phyloP scores from a whole-genome alignment of 177 flowering plant species.

The Vitis hybrid region DNA sequence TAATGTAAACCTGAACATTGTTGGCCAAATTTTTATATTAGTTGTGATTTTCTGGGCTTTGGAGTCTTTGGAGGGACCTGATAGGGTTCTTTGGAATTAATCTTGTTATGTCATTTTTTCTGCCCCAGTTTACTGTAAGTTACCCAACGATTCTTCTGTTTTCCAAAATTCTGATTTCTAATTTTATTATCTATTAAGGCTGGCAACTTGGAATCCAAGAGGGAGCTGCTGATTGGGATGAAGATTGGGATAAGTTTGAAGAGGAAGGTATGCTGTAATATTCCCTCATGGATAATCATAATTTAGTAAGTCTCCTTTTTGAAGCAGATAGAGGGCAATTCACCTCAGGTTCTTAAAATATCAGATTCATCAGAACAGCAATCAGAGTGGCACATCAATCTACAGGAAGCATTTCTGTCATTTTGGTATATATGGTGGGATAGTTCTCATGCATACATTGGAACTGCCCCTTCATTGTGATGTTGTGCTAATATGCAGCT shows the following conservation, averaged over 20 bases:
- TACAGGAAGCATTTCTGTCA: background rate
- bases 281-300: background rate
- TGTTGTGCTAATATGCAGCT: background rate
- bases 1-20: no score
- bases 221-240: conserved; percentile 94
- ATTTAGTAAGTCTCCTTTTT: background rate
- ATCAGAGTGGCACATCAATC: background rate
- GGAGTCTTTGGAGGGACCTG: no score
- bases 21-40: no score
- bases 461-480: background rate
- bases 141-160: background rate
- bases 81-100: no score
- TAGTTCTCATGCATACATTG: background rate
- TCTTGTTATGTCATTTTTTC: no score
- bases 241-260: conserved; percentile 96
- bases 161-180: background rate
- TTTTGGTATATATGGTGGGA: background rate
- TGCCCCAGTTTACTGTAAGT: background rate
- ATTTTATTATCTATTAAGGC: conserved; percentile 33
- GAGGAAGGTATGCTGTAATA: conserved; percentile 68
- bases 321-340: background rate
- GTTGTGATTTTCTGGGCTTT: no score
- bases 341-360: no score
- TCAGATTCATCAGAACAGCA: background rate
- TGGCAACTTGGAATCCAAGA: conserved; percentile 91